Conservation (phyloP, 371 early-diverging fungal genomes). For the Blakeslea trispora region DNA sequence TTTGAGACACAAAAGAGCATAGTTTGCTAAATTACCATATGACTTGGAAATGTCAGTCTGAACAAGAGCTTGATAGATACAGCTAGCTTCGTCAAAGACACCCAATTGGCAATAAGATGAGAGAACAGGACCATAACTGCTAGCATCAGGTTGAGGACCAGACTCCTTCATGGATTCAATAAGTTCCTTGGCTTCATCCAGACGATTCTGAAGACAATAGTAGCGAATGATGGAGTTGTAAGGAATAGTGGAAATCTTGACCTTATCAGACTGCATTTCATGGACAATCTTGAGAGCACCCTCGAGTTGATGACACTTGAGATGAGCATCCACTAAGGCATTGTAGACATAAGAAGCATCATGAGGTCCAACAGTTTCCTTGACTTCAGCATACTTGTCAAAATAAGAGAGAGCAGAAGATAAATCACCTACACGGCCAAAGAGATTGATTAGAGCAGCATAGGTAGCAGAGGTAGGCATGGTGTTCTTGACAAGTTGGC, state of each 20-base stretch:
- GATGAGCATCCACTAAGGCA: constrained; percentile 48
- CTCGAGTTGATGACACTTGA: constrained; percentile 40
- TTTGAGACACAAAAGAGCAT: constrained; percentile 42
- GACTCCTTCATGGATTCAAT: constrained; percentile 27
- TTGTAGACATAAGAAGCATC: constrained; percentile 56
- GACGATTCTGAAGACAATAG: constrained; percentile 32
- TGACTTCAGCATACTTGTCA: constrained; percentile 29
- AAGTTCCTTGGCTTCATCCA: constrained; percentile 35
- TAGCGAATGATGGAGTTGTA: constrained; percentile 54
- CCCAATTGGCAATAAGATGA: constrained; percentile 40
- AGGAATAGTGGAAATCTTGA: constrained; percentile 43
- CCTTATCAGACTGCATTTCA: constrained; percentile 34
- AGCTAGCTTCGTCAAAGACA: constrained; percentile 28
- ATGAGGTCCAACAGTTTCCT: constrained; percentile 28
- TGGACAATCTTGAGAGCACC: constrained; percentile 48
- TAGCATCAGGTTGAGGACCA: constrained; percentile 43
- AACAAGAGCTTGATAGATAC: constrained; percentile 33
- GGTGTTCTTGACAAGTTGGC: constrained; percentile 16
- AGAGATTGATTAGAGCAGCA: constrained; percentile 52
- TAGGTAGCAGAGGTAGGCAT: constrained; percentile 45
- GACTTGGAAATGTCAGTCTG: constrained; percentile 45
- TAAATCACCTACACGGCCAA: constrained; percentile 52
- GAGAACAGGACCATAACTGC: constrained; percentile 52
- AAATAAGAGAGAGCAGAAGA: constrained; percentile 39
- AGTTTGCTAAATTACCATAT: constrained; percentile 52